Base-by-base conservation (phyloP, 495 filamentous ascomycete species). In the Aspergillus carlsbadensis region DNA sequence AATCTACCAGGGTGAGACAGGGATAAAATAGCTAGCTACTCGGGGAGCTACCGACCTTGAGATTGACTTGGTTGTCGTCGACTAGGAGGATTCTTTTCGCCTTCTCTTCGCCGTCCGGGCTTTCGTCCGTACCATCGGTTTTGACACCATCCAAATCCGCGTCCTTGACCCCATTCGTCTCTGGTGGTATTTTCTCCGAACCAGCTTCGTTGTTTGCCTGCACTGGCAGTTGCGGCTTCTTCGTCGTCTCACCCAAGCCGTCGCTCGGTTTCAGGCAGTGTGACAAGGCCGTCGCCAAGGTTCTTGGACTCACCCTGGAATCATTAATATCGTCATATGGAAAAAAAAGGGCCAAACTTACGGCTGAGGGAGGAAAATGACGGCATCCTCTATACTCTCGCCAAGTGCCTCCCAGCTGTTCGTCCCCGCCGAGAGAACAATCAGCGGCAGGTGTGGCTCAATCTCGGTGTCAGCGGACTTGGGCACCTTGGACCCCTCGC, bases 61-160 rank as follows among this genome's bases (percentile, higher is more conserved):
- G 73, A 61, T 88, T 88, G 58, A 88, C 82, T 26, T 76, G 70
- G 65, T 88, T 88, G 56, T 87, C 85, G 56, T 88, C 85, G 0
- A 87, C 84, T 0, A 86, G 67, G 4, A 88, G 76, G 7, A 85
- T 70, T 46, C 68, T 67, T 15, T 56, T 52, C 6, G 18, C 20
- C 15, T 43, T 17, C 48, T 52, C 13, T 7, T 35, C 20, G 10
- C 20, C 44, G 1, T 20, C 33, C 1, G 45, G 24, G 11, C 8
- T 29, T 8, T 29, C 5, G 22, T 3, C 26, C 8, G 26, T 29
- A 4, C 26, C 26, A 29, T 29, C 26, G 4, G 8, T 29, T 8
- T 29, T 8, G 47, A 6, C 34, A 15, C 41, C 49, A 26, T 15
- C 8, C 18, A 22, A 15, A 21, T n/a, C n/a, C n/a, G n/a, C n/a